Percentiles rank a stretch among this genome's conserved stretches.
Evolutionary conservation across 306 rosid genomes (phyloP).

Genomic region (Dryas octopetala): DNA sequence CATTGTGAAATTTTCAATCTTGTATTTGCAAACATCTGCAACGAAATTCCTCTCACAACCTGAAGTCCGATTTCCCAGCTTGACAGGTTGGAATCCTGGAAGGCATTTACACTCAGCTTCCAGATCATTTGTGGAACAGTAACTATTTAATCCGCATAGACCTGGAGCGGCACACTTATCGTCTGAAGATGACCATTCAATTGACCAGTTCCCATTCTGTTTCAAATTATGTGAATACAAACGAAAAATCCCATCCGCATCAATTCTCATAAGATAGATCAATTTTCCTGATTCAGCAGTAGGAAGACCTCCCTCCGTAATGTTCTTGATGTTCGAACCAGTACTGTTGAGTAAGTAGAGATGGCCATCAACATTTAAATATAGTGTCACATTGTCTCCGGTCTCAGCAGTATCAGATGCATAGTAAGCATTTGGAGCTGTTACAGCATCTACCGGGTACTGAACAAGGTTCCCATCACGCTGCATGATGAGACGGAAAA

Average conservation of each 20-base stretch:
- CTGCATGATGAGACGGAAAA: conserved; percentile 19
- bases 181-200: too few species aligned
- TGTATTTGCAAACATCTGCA: neutral
- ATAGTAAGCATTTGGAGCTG: neutral
- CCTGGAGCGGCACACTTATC: conserved; percentile 18
- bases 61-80: neutral
- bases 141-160: conserved; percentile 17
- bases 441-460: conserved; percentile 4
- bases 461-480: conserved; percentile 26
- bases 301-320: conserved; percentile 5
- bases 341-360: conserved; percentile 20
- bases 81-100: neutral
- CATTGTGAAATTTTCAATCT: too few species aligned
- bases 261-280: conserved; percentile 18
- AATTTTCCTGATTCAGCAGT: neutral
- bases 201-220: neutral
- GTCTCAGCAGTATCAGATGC: fast-evolving
- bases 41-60: conserved; percentile 24
- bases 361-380: conserved; percentile 8
- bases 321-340: neutral
- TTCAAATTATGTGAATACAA: neutral
- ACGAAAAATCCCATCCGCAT: conserved; percentile 34
- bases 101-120: conserved; percentile 11
- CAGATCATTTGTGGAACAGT: neutral
- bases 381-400: conserved; percentile 12